Conservation (phyloP, 805 yeast species). For the Blastobotrys attinorum region DNA sequence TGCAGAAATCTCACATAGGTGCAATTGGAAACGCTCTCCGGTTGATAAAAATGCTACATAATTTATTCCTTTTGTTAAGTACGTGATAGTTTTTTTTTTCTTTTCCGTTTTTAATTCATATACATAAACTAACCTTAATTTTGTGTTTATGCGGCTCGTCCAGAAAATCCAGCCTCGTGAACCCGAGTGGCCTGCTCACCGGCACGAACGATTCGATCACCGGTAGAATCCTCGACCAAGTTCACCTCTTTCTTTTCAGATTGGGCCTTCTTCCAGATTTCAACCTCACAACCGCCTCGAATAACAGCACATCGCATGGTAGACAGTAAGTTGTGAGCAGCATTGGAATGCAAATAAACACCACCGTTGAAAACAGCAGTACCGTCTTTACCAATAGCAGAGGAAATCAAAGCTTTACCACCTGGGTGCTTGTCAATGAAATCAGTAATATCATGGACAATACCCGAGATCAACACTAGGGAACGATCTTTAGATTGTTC, state of each 20-base stretch:
- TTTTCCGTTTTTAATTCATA: too few species aligned
- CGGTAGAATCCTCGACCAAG: conserved; percentile 44
- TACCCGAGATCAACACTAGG: conserved; percentile 78
- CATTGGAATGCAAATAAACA: conserved; percentile 86
- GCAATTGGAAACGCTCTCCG: too few species aligned
- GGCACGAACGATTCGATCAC: conserved; percentile 49
- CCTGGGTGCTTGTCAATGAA: conserved; percentile 93
- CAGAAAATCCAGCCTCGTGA: conserved; percentile 39
- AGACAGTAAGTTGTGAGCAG: conserved; percentile 83
- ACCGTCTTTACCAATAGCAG: conserved; percentile 89
- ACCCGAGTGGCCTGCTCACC: conserved; percentile 51
- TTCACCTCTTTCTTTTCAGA: conserved; percentile 57
- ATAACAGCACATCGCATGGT: conserved; percentile 90
- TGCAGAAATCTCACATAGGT: too few species aligned
- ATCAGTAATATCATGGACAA: conserved; percentile 89
- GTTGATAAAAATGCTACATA: neutral
- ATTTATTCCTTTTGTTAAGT: too few species aligned
- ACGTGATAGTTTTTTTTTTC: neutral
- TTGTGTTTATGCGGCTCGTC: conserved; percentile 45
- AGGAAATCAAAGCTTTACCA: conserved; percentile 66
- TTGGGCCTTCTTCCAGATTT: conserved; percentile 73
- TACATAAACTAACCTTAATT: neutral
- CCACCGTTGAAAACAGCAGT: conserved; percentile 94
- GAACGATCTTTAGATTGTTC: conserved; percentile 46
- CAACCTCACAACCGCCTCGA: conserved; percentile 71